Evolutionary conservation across 768 basidiomycete species (phyloP).

Genomic region (Rossbeevera mucosa): DNA sequence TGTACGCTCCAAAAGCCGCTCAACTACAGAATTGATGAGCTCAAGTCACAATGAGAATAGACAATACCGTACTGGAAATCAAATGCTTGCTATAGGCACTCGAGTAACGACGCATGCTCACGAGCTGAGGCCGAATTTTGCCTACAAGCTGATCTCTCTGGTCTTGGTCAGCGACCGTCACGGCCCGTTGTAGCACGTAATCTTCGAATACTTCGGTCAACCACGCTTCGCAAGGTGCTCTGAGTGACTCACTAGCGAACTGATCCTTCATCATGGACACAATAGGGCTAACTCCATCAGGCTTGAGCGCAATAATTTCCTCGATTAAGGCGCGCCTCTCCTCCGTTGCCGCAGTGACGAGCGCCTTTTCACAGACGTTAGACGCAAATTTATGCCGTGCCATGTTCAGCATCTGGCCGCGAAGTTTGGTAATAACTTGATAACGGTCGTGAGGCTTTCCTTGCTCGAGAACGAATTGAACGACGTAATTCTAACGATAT

Average conservation of each 20-base stretch:
- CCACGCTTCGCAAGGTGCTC: background rate
- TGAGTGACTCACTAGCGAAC: conserved; percentile 67
- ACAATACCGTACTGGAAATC: conserved; percentile 56
- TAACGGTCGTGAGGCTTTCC: conserved; percentile 67
- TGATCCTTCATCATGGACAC: conserved; percentile 83
- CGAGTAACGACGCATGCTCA: conserved; percentile 66
- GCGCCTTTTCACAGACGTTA: conserved; percentile 92
- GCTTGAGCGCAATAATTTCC: conserved; percentile 67
- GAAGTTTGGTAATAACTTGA: conserved; percentile 62
- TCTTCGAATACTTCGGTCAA: conserved; percentile 39
- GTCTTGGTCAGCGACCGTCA: conserved; percentile 62
- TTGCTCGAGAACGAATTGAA: conserved; percentile 87
- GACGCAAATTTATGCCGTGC: conserved; percentile 91
- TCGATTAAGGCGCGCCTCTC: conserved; percentile 69
- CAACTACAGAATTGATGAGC: conserved; percentile 43
- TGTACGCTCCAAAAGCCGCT: conserved; percentile 60
- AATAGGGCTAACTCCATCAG: conserved; percentile 62
- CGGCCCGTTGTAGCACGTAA: conserved; percentile 80
- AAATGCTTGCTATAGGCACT: conserved; percentile 78
- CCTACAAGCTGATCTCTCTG: conserved; percentile 65
- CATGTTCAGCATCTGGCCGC: conserved; percentile 74
- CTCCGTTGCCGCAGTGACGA: conserved; percentile 59
- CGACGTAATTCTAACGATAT: conserved; percentile 78
- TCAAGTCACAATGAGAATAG: background rate
- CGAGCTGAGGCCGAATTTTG: conserved; percentile 63